Conservation (phyloP, 768 basidiomycete species). For the Trametes gibbosa region DNA sequence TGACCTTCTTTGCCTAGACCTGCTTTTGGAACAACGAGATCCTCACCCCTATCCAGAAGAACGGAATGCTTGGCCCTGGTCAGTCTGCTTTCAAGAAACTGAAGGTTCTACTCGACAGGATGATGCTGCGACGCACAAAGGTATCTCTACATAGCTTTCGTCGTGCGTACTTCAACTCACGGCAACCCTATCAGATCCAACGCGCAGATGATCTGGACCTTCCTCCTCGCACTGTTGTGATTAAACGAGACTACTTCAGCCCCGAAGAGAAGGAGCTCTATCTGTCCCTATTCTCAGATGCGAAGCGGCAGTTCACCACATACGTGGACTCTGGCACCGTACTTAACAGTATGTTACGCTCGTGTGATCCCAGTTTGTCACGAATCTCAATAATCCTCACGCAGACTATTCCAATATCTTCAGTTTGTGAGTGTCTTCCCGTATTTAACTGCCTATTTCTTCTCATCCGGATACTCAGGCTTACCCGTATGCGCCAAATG, state of each 20-base stretch:
- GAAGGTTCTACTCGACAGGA: slow-evolving; percentile 80
- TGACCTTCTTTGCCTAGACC: slow-evolving; percentile 45
- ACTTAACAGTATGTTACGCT: slow-evolving; percentile 71
- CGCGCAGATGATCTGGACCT: slow-evolving; percentile 94
- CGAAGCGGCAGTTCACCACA: slow-evolving; percentile 87
- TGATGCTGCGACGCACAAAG: slow-evolving; percentile 95
- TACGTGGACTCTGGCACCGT: slow-evolving; percentile 90
- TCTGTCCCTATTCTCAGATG: slow-evolving; percentile 86
- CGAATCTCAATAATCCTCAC: not conserved
- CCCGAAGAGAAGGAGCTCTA: slow-evolving; percentile 97
- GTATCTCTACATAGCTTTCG: slow-evolving; percentile 31
- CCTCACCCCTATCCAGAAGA: slow-evolving; percentile 90
- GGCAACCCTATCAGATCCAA: slow-evolving; percentile 64
- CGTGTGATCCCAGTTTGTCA: not conserved
- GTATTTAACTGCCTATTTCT: not conserved
- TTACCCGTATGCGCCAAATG: slow-evolving; percentile 96
- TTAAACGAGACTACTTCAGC: slow-evolving; percentile 90
- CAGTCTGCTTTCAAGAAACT: slow-evolving; percentile 87
- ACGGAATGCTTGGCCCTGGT: slow-evolving; percentile 81
- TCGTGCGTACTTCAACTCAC: not conserved
- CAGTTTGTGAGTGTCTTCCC: slow-evolving; percentile 53
- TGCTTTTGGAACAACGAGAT: slow-evolving; percentile 99
- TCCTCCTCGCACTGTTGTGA: slow-evolving; percentile 87
- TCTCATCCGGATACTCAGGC: slow-evolving; percentile 36
- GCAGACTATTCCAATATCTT: slow-evolving; percentile 89